These are phyloP conservation scores for Carnegiea gigantea DNA, from an alignment of 179 eudicot genomes.

Conservation along the genomic window DNA sequence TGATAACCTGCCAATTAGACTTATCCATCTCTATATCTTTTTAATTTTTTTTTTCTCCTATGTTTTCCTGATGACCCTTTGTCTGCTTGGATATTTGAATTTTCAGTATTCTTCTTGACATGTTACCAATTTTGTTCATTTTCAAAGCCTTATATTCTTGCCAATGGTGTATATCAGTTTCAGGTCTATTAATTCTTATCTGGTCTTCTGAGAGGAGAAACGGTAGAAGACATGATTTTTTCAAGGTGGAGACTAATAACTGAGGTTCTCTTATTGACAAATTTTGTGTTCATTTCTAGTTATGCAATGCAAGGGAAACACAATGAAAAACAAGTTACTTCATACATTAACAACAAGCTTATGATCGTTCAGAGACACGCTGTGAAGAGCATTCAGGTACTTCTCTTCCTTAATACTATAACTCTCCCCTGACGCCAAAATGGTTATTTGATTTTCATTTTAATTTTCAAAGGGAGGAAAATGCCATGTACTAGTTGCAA, in stretches of 20 bases:
- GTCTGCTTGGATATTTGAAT: neutral
- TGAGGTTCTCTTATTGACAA: slow-evolving; percentile 7
- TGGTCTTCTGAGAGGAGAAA: neutral
- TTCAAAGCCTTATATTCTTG: neutral
- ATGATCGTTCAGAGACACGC: slow-evolving; percentile 12
- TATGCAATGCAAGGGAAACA: slow-evolving; percentile 14
- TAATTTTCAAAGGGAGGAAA: neutral
- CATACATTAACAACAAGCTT: slow-evolving; percentile 22
- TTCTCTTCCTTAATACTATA: neutral
- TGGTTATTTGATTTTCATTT: slow-evolving; percentile 5
- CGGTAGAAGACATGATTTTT: slow-evolving; percentile 3
- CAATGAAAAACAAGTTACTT: neutral
- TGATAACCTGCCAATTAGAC: neutral
- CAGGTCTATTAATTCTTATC: neutral
- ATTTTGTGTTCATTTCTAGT: slow-evolving; percentile 2
- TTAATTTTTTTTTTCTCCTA: neutral
- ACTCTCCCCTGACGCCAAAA: too few relatives aligned
- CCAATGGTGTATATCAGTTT: neutral
- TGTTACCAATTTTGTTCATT: neutral
- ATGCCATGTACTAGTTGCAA: neutral
- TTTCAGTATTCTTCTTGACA: neutral
- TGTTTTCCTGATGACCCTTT: neutral
- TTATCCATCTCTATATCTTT: slow-evolving; percentile 4
- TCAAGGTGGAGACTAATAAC: slow-evolving; percentile 13
- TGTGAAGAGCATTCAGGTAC: slow-evolving; percentile 30